A percentile compares a stretch with the other conserved stretches of the same genome.
Evolutionary conservation across 2,329 filamentous ascomycete genomes (phyloP).

Genomic region (Coniella vitis): DNA sequence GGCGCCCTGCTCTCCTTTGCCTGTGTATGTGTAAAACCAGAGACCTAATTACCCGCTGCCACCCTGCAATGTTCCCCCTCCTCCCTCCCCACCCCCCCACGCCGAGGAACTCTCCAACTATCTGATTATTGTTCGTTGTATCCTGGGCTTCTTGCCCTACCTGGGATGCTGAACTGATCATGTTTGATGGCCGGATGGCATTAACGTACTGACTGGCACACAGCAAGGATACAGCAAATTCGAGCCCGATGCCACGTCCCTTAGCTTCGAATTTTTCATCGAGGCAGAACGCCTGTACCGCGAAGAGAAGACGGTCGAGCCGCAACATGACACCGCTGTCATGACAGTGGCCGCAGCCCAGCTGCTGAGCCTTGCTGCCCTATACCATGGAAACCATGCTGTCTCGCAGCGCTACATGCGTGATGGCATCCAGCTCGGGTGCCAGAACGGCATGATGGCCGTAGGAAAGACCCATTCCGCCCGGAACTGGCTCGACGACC

Average conservation of each 20-base stretch:
- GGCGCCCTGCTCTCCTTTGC: slow-evolving; percentile 16
- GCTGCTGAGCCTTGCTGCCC: slow-evolving; percentile 8
- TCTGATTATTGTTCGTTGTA: too few species aligned
- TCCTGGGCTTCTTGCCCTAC: too few species aligned
- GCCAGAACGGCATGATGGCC: slow-evolving; percentile 9
- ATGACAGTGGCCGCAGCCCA: slow-evolving; percentile 13
- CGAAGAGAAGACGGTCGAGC: slow-evolving; percentile 6
- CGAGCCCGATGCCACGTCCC: background rate
- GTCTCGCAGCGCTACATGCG: slow-evolving; percentile 3
- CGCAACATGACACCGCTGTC: slow-evolving; percentile 6
- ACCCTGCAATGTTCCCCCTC: too few species aligned
- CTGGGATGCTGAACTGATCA: too few species aligned
- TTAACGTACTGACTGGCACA: background rate
- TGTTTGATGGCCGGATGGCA: background rate
- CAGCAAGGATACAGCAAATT: slow-evolving; percentile 14
- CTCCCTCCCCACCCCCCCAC: too few species aligned
- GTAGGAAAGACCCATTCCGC: slow-evolving; percentile 3
- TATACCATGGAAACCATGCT: slow-evolving; percentile 5
- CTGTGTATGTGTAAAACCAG: slow-evolving; percentile 9
- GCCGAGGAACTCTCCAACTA: too few species aligned
- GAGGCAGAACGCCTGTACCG: slow-evolving; percentile 8
- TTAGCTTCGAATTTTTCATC: slow-evolving; percentile 10
- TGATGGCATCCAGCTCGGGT: slow-evolving; percentile 8
- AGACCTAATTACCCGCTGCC: too few species aligned
- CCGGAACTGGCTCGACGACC: slow-evolving; percentile 12